These are phyloP conservation scores for Malassezia nana DNA, from an alignment of 1,284 basidiomycete genomes.

Conservation along the genomic window DNA sequence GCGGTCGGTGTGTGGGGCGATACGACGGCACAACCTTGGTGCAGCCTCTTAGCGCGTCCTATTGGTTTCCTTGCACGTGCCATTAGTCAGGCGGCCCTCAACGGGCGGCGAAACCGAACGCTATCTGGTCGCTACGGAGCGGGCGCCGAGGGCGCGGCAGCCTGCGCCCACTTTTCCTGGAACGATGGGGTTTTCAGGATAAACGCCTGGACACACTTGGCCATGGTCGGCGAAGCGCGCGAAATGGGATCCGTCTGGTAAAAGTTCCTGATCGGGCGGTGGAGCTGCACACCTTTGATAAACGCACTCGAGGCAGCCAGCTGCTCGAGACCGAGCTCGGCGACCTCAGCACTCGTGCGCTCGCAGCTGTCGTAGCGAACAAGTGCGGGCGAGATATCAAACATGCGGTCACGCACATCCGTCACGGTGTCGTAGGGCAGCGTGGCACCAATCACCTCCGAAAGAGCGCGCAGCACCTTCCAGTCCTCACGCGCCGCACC, in stretches of 20 bases:
- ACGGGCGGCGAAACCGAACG: not conserved
- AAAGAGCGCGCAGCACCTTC: slow-evolving; percentile 93
- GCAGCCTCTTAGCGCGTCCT: too few species aligned
- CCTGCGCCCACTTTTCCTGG: slow-evolving; percentile 5
- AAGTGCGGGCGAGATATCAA: slow-evolving; percentile 87
- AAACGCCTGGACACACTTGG: slow-evolving; percentile 33
- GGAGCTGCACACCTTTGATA: slow-evolving; percentile 54
- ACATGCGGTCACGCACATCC: slow-evolving; percentile 82
- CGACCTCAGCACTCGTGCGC: slow-evolving; percentile 54
- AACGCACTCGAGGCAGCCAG: slow-evolving; percentile 23
- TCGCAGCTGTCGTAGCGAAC: slow-evolving; percentile 82
- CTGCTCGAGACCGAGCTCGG: slow-evolving; percentile 31
- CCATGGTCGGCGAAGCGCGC: slow-evolving; percentile 50
- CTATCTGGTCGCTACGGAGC: not conserved
- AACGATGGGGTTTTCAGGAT: slow-evolving; percentile 21
- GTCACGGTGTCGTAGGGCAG: slow-evolving; percentile 85
- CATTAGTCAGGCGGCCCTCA: not conserved
- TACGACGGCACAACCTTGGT: too few species aligned
- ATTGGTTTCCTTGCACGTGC: not conserved
- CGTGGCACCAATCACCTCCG: slow-evolving; percentile 70
- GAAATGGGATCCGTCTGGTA: slow-evolving; percentile 79
- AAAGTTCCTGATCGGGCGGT: slow-evolving; percentile 80
- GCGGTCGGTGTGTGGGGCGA: not conserved
- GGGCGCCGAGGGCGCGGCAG: not conserved
- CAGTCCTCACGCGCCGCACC: slow-evolving; percentile 93